Evolutionary conservation across 148 eudicot genomes (phyloP).

Genomic region (Rhododendron griersonianum): DNA sequence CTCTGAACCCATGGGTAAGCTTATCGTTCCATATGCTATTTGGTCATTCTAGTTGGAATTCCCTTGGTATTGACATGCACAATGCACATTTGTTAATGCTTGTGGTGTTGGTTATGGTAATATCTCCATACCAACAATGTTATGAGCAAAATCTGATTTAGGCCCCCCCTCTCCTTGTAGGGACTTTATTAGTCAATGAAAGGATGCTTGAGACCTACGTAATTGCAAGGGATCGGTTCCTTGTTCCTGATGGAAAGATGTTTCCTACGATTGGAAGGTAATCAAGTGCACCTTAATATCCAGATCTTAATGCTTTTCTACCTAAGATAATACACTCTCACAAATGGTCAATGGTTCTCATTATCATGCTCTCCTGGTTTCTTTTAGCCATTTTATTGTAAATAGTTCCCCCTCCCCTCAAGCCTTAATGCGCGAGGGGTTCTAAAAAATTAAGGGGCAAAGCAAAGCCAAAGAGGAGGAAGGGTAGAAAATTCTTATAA

Average conservation of each 20-base stretch:
- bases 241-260: constrained; percentile 92
- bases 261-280: constrained; percentile 96
- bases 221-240: constrained; percentile 95
- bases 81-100: not conserved
- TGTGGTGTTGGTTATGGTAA: not conserved
- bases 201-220: constrained; percentile 97
- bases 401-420: not conserved
- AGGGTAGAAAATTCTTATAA: no score
- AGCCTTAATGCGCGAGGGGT: not conserved
- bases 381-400: not conserved
- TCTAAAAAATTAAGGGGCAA: not conserved
- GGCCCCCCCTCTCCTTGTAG: constrained; percentile 31
- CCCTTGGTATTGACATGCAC: not conserved
- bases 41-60: constrained; percentile 2
- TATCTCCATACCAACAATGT: not conserved
- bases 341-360: not conserved
- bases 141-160: not conserved
- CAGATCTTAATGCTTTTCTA: not conserved
- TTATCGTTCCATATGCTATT: not conserved
- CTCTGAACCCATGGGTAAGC: constrained; percentile 97
- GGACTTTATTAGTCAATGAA: constrained; percentile 88
- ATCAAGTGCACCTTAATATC: constrained; percentile 1
- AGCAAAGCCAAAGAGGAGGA: not conserved
- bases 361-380: not conserved
- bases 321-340: not conserved